These are phyloP conservation scores for Castanea sativa DNA, from an alignment of 306 rosid genomes.

Conservation along the genomic window DNA sequence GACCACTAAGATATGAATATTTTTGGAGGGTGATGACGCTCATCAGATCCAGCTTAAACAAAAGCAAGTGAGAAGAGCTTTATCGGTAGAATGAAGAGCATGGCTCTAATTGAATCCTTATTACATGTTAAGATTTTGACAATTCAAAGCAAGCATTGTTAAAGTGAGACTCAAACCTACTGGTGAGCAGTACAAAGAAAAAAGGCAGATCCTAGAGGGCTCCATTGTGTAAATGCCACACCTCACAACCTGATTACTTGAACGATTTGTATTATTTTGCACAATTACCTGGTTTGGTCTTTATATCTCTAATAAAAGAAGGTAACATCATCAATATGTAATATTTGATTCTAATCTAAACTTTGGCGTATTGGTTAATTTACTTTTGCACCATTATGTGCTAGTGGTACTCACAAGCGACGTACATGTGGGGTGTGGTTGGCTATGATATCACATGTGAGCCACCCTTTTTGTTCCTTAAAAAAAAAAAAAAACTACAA, in stretches of 20 bases:
- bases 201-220: neutral
- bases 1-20: constrained; percentile 73
- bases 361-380: no score
- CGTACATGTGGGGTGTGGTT: no score
- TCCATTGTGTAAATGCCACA: constrained; percentile 1
- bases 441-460: no score
- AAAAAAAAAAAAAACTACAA: no score
- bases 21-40: constrained; percentile 74
- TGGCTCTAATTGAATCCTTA: constrained; percentile 68
- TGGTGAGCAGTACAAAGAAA: neutral
- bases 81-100: constrained; percentile 79
- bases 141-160: constrained; percentile 1
- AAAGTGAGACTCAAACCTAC: constrained; percentile 30
- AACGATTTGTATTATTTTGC: no score
- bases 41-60: constrained; percentile 87
- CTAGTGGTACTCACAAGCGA: no score
- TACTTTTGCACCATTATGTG: no score
- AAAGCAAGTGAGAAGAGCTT: constrained; percentile 91
- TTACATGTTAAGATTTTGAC: constrained; percentile 11
- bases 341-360: no score
- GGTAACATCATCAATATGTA: no score
- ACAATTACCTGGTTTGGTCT: no score
- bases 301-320: no score
- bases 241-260: neutral
- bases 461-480: no score